These are phyloP conservation scores for Termitomyces sp. DNA, from an alignment of 1,284 basidiomycete genomes.

Conservation along the genomic window DNA sequence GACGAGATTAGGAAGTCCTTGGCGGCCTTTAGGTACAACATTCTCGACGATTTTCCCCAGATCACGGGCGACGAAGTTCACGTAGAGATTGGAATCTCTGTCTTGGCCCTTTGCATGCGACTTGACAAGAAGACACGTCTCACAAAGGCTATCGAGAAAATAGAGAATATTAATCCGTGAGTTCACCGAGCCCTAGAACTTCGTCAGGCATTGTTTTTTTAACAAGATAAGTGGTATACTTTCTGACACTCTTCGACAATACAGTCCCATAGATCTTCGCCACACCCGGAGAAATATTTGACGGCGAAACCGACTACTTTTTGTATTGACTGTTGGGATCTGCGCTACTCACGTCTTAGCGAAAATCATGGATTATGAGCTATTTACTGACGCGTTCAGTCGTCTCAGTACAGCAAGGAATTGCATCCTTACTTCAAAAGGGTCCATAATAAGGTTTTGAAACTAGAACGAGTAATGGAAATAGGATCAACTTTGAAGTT, in stretches of 20 bases:
- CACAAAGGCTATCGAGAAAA: slow-evolving; percentile 85
- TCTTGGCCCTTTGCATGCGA: slow-evolving; percentile 44
- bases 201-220: neutral
- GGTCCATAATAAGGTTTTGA: slow-evolving; percentile 60
- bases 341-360: slow-evolving; percentile 31
- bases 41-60: slow-evolving; percentile 70
- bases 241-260: slow-evolving; percentile 87
- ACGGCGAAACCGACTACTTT: slow-evolving; percentile 85
- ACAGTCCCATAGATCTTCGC: slow-evolving; percentile 94
- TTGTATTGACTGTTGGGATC: slow-evolving; percentile 86
- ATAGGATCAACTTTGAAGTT: neutral
- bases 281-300: slow-evolving; percentile 77
- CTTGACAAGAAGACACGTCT: slow-evolving; percentile 65
- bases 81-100: slow-evolving; percentile 51
- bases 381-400: slow-evolving; percentile 71
- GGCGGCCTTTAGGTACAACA: slow-evolving; percentile 78
- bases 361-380: slow-evolving; percentile 13
- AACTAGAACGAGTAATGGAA: neutral
- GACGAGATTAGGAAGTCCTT: slow-evolving; percentile 81
- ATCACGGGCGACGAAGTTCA: slow-evolving; percentile 72
- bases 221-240: slow-evolving; percentile 35
- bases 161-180: slow-evolving; percentile 90
- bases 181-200: slow-evolving; percentile 77
- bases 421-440: slow-evolving; percentile 87
- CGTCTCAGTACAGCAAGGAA: slow-evolving; percentile 70